A percentile compares a stretch with the other conserved stretches of the same genome.
Conservation (phyloP, 1,284 basidiomycete species). For the Apiotrichum veenhuisii region DNA sequence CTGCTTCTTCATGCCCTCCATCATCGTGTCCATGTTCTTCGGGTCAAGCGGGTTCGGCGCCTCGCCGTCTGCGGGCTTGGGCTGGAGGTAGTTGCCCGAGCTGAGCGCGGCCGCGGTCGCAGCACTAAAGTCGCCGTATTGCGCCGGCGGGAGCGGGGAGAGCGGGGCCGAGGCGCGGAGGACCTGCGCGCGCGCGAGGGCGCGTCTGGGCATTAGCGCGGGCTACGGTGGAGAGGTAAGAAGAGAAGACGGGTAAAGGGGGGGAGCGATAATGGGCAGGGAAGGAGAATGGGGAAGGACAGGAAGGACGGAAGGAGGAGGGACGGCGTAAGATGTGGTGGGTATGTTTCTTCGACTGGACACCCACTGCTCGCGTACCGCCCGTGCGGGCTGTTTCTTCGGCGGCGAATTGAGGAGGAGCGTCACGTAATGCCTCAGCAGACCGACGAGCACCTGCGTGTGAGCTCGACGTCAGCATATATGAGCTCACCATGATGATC, state of each 20-base stretch:
- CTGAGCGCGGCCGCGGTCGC: slow-evolving; percentile 67
- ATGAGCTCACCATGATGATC: slow-evolving; percentile 77
- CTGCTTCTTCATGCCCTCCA: slow-evolving; percentile 98
- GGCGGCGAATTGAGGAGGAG: slow-evolving; percentile 77
- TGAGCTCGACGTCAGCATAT: neutral
- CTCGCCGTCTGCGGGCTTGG: slow-evolving; percentile 57
- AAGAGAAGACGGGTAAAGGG: no score
- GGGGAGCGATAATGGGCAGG: no score
- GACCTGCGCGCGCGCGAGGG: slow-evolving; percentile 74
- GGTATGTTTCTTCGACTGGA: neutral
- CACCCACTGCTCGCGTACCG: slow-evolving; percentile 89
- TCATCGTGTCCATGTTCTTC: slow-evolving; percentile 93
- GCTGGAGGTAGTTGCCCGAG: slow-evolving; percentile 76
- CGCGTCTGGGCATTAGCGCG: slow-evolving; percentile 59
- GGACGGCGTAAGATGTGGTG: neutral
- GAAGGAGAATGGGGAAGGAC: neutral
- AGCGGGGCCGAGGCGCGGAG: slow-evolving; percentile 72
- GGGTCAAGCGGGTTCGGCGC: slow-evolving; percentile 73
- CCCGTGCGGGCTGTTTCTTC: slow-evolving; percentile 71
- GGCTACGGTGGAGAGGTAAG: no score
- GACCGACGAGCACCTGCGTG: slow-evolving; percentile 80
- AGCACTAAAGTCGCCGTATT: slow-evolving; percentile 71
- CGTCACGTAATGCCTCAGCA: slow-evolving; percentile 90
- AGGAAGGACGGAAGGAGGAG: neutral
- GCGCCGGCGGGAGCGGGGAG: slow-evolving; percentile 70